A percentile compares a stretch with the other conserved stretches of the same genome.
phyloP scores from a whole-genome alignment of 306 rosid genomes.

The Hylodesmum podocarpum region DNA sequence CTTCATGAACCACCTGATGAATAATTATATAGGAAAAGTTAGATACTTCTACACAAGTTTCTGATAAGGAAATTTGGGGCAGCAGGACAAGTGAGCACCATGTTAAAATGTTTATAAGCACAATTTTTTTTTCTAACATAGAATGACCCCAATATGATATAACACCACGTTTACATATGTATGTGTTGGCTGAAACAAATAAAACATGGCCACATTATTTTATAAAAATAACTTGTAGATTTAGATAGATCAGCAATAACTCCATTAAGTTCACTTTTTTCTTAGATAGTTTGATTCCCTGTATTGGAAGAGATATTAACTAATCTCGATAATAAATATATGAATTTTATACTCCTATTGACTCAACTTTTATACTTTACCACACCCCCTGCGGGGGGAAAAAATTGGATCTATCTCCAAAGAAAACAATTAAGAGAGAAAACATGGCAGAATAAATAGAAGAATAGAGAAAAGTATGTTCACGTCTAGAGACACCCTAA shows the following conservation, averaged over 20 bases:
- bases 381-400: background rate
- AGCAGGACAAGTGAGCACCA: background rate
- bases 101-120: background rate
- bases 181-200: background rate
- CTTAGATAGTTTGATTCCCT: no score
- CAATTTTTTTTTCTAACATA: background rate
- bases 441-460: background rate
- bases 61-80: background rate
- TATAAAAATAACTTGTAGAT: background rate
- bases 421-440: background rate
- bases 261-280: background rate
- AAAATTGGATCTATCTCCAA: background rate
- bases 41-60: background rate
- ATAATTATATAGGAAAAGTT: background rate
- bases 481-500: background rate
- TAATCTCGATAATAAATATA: no score
- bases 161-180: background rate
- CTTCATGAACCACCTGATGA: conserved; percentile 87
- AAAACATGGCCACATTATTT: background rate
- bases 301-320: no score
- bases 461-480: background rate
- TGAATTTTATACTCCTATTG: background rate
- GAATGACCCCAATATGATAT: background rate
- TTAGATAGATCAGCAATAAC: background rate
- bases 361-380: background rate